These are phyloP conservation scores for Pichia nanzhaoensis DNA, from an alignment of 805 yeast genomes.

Conservation along the genomic window DNA sequence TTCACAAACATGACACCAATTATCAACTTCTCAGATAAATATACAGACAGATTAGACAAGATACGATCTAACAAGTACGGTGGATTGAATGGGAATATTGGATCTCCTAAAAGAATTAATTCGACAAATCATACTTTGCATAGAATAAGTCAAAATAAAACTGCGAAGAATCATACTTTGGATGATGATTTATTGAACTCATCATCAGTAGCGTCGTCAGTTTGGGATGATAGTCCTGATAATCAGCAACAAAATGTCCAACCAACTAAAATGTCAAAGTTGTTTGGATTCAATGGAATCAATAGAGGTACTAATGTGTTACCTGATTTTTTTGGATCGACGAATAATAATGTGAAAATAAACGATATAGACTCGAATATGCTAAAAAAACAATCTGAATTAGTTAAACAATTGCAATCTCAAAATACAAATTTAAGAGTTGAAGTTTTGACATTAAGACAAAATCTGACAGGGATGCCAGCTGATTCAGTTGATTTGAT, in stretches of 20 bases:
- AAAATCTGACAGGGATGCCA: constrained; percentile 37
- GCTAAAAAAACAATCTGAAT: constrained; percentile 24
- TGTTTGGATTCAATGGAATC: constrained; percentile 12
- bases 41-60: background rate
- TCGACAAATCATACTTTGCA: constrained; percentile 3
- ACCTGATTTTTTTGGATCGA: constrained; percentile 16
- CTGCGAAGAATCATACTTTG: background rate
- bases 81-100: background rate
- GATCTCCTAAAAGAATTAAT: background rate
- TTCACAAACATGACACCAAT: constrained; percentile 6
- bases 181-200: constrained; percentile 11
- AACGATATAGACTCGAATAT: constrained; percentile 20
- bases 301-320: constrained; percentile 22
- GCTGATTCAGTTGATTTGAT: constrained; percentile 34
- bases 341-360: constrained; percentile 10
- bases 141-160: background rate
- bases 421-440: constrained; percentile 41
- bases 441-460: constrained; percentile 34
- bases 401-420: constrained; percentile 26
- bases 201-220: constrained; percentile 16
- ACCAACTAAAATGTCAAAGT: constrained; percentile 7
- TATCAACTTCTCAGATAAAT: constrained; percentile 1
- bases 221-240: constrained; percentile 17
- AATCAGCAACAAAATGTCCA: constrained; percentile 3
- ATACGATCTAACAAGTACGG: background rate